phyloP scores from a whole-genome alignment of 495 filamentous ascomycete species.

The Hypoxylon lienhwacheense region DNA sequence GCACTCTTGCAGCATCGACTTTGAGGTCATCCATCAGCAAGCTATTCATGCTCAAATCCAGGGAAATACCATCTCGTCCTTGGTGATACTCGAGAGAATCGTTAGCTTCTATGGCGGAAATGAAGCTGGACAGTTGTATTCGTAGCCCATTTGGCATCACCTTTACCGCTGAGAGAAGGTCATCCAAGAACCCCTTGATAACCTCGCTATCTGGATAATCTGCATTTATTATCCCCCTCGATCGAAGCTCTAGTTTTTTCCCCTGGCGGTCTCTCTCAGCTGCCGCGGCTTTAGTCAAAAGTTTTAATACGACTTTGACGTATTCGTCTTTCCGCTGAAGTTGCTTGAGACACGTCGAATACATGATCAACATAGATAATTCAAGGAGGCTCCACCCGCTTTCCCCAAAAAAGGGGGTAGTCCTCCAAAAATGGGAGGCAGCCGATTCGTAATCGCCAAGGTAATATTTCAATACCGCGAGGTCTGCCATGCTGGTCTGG shows the following conservation, averaged over 20 bases:
- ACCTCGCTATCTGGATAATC: constrained; percentile 59
- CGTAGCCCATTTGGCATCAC: constrained; percentile 64
- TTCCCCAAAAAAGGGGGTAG: constrained; percentile 79
- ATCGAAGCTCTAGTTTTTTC: constrained; percentile 42
- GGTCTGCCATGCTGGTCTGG: constrained; percentile 76
- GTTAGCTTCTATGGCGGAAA: constrained; percentile 68
- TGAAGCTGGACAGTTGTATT: constrained; percentile 71
- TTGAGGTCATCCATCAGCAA: constrained; percentile 71
- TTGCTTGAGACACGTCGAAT: constrained; percentile 79
- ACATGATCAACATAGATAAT: constrained; percentile 79
- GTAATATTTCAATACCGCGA: constrained; percentile 80
- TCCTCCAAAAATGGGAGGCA: constrained; percentile 75
- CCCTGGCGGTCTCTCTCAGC: constrained; percentile 53
- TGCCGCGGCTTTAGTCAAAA: constrained; percentile 73
- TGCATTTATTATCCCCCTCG: constrained; percentile 32
- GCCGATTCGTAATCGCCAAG: constrained; percentile 72
- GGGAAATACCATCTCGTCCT: constrained; percentile 74
- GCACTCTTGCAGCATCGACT: constrained; percentile 66
- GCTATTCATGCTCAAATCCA: constrained; percentile 70
- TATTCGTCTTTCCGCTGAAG: constrained; percentile 78
- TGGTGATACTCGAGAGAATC: constrained; percentile 69
- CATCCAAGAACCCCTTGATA: constrained; percentile 62
- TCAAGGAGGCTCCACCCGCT: constrained; percentile 80
- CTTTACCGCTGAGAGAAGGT: constrained; percentile 64
- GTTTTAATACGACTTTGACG: constrained; percentile 68